These are phyloP conservation scores for Simplicillium sp. DNA, from an alignment of 2,329 filamentous ascomycete species.

Conservation along the genomic window DNA sequence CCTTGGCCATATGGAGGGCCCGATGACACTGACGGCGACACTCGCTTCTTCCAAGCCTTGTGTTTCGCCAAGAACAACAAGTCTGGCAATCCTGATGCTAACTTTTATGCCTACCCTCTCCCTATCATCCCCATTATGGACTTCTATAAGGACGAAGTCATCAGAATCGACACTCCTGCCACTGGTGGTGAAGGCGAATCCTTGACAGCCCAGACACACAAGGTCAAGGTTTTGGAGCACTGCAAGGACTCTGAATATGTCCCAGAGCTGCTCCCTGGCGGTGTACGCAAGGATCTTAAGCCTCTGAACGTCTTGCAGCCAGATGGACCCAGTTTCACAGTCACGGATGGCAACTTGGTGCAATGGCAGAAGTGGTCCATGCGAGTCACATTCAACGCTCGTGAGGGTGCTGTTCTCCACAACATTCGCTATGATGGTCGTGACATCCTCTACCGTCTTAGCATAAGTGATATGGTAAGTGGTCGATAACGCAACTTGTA, in stretches of 20 bases:
- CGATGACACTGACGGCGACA: conserved; percentile 18
- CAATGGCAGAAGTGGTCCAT: conserved; percentile 60
- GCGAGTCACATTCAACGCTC: conserved; percentile 57
- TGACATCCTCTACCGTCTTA: conserved; percentile 56
- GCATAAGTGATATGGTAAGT: conserved; percentile 56
- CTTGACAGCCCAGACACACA: conserved; percentile 10
- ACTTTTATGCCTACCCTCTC: conserved; percentile 46
- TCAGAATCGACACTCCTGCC: conserved; percentile 23
- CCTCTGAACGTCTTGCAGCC: conserved; percentile 40
- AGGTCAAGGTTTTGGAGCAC: conserved; percentile 16
- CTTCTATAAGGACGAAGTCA: conserved; percentile 16
- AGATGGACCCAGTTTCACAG: conserved; percentile 25
- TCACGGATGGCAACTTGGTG: conserved; percentile 32
- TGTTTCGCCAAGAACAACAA: conserved; percentile 20
- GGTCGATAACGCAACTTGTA: not conserved
- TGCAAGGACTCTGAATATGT: conserved; percentile 26
- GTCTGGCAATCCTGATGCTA: conserved; percentile 34
- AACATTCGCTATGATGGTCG: conserved; percentile 58
- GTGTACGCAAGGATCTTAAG: conserved; percentile 42
- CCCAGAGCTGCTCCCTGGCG: conserved; percentile 28
- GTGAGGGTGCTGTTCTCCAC: conserved; percentile 61
- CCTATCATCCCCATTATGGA: conserved; percentile 35
- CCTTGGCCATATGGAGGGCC: conserved; percentile 23
- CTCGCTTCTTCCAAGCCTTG: conserved; percentile 21
- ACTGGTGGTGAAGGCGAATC: conserved; percentile 20